Evolutionary conservation across 1,284 basidiomycete species (phyloP).

Genomic region (Apiotrichum domesticum): DNA sequence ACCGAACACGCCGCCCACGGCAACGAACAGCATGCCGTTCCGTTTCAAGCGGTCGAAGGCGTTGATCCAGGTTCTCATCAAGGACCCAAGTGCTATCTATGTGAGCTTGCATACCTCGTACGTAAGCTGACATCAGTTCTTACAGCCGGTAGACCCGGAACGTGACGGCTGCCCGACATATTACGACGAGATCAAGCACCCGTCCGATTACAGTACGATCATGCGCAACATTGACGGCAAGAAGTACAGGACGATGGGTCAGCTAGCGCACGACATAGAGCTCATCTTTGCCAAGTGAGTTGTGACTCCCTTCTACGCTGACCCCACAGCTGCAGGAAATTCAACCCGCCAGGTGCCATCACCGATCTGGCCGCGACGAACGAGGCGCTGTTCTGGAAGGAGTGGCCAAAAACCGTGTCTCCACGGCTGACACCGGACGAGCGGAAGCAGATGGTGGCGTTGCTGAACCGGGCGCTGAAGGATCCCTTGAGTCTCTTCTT

Average conservation of each 20-base stretch:
- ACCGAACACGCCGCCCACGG: conserved; percentile 24
- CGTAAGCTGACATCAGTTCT: conserved; percentile 52
- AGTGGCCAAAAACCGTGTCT: conserved; percentile 76
- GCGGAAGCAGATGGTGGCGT: conserved; percentile 67
- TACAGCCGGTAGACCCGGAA: conserved; percentile 77
- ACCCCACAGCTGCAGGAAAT: conserved; percentile 58
- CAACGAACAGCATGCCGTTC: conserved; percentile 48
- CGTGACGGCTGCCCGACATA: conserved; percentile 86
- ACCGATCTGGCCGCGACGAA: conserved; percentile 68
- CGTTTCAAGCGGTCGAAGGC: conserved; percentile 75
- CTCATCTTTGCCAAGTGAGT: conserved; percentile 74
- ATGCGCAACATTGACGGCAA: conserved; percentile 57
- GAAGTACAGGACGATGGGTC: conserved; percentile 70
- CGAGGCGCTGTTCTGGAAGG: conserved; percentile 70
- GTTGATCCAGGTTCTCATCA: conserved; percentile 60
- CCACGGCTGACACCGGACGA: conserved; percentile 70
- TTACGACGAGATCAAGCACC: conserved; percentile 82
- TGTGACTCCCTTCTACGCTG: conserved; percentile 9
- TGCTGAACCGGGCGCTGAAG: conserved; percentile 66
- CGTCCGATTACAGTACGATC: conserved; percentile 94
- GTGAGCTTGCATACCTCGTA: conserved; percentile 21
- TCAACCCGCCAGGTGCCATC: conserved; percentile 65
- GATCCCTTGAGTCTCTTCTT: conserved; percentile 73
- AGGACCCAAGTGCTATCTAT: conserved; percentile 64
- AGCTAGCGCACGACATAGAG: conserved; percentile 73